These are phyloP conservation scores for Cyclocybe cylindracea DNA, from an alignment of 768 basidiomycete genomes.

Conservation along the genomic window DNA sequence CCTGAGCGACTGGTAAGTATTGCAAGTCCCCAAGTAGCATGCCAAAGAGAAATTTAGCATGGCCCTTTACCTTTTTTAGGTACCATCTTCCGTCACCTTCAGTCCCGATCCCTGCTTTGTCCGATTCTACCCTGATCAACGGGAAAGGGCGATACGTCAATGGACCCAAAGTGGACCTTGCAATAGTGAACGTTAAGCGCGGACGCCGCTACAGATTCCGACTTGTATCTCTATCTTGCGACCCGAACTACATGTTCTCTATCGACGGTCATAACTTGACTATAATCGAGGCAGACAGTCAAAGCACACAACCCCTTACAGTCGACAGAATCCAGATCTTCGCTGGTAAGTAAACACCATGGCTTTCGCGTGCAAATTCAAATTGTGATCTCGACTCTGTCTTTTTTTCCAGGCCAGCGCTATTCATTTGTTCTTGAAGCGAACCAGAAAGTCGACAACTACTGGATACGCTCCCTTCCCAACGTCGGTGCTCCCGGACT, in stretches of 20 bases:
- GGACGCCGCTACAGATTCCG: slow-evolving; percentile 54
- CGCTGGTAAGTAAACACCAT: slow-evolving; percentile 40
- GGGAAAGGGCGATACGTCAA: slow-evolving; percentile 41
- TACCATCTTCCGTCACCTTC: too few relatives aligned
- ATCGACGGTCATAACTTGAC: slow-evolving; percentile 37
- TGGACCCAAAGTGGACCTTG: slow-evolving; percentile 33
- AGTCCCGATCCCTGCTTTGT: too few relatives aligned
- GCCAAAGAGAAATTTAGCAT: not conserved
- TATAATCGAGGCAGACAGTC: slow-evolving; percentile 44
- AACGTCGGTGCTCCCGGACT: slow-evolving; percentile 24
- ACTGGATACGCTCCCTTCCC: slow-evolving; percentile 52
- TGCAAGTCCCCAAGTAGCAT: not conserved
- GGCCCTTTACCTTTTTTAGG: too few relatives aligned
- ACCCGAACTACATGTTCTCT: slow-evolving; percentile 39
- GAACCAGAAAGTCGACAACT: slow-evolving; percentile 44
- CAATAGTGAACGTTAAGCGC: slow-evolving; percentile 38
- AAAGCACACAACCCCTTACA: slow-evolving; percentile 20
- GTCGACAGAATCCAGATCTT: slow-evolving; percentile 45
- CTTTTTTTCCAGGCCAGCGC: too few relatives aligned
- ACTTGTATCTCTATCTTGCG: slow-evolving; percentile 46
- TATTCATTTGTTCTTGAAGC: slow-evolving; percentile 48
- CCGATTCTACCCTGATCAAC: slow-evolving; percentile 44
- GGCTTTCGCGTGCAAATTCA: slow-evolving; percentile 31
- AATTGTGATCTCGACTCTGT: slow-evolving; percentile 29
- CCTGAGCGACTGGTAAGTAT: slow-evolving; percentile 36